These are phyloP conservation scores for Aquilaria malaccensis DNA, from an alignment of 345 rosid species.

Conservation along the genomic window DNA sequence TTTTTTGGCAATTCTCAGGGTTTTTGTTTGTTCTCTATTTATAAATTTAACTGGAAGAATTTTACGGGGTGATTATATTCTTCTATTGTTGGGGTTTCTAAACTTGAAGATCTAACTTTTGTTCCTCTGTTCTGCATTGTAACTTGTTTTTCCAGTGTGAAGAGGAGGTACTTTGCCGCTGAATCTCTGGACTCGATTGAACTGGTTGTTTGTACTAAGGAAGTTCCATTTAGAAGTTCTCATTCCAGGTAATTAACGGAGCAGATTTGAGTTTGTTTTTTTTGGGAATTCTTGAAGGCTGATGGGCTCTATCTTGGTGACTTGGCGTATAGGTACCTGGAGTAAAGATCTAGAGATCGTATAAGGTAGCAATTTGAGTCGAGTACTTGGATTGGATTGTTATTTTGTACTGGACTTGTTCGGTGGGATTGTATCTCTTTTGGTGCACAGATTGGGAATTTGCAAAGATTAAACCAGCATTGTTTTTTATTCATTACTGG, in stretches of 20 bases:
- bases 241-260: neutral
- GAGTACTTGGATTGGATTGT: slow-evolving; percentile 14
- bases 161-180: slow-evolving; percentile 10
- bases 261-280: neutral
- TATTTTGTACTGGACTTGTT: slow-evolving; percentile 71
- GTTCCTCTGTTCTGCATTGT: slow-evolving; percentile 4
- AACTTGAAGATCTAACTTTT: slow-evolving; percentile 22
- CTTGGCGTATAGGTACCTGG: slow-evolving; percentile 18
- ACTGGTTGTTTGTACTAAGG: slow-evolving; percentile 13
- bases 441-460: slow-evolving; percentile 37
- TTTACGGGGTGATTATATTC: too few relatives aligned
- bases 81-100: too few relatives aligned
- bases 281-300: neutral
- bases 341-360: slow-evolving; percentile 7
- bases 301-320: slow-evolving; percentile 4
- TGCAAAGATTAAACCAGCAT: slow-evolving; percentile 56
- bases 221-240: neutral
- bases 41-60: neutral
- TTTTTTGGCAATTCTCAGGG: neutral
- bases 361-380: slow-evolving; percentile 2
- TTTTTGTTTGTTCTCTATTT: slow-evolving; percentile 6
- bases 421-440: slow-evolving; percentile 29
- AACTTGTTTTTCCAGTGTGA: slow-evolving; percentile 3
- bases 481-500: slow-evolving; percentile 41
- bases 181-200: slow-evolving; percentile 9